A percentile compares a stretch with the other conserved stretches of the same genome.
Conservation (phyloP, 306 rosid genomes). For the Trichosanthes truncata region DNA sequence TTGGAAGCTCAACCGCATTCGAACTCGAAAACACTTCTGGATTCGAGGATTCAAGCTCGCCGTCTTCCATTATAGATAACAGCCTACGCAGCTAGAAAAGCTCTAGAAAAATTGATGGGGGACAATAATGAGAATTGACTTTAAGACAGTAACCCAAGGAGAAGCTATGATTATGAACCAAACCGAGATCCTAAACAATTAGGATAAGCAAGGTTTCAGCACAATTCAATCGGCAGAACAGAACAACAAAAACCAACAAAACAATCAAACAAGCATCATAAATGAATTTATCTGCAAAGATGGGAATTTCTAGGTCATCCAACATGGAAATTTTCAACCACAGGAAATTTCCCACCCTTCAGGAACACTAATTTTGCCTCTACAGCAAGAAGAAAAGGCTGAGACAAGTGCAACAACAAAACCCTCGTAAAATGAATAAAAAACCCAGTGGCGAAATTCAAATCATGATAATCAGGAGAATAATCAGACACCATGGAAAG, state of each 20-base stretch:
- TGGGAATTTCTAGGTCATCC: background rate
- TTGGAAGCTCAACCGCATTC: constrained; percentile 55
- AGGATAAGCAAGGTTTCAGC: background rate
- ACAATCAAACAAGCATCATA: background rate
- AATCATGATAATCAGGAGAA: background rate
- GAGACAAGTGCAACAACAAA: background rate
- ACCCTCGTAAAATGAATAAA: background rate
- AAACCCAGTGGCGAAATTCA: background rate
- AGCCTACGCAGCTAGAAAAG: background rate
- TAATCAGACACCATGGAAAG: background rate
- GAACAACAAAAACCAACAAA: background rate
- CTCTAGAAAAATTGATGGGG: background rate
- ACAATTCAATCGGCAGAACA: background rate
- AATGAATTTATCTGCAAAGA: background rate
- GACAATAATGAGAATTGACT: background rate
- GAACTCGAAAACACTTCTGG: constrained; percentile 58
- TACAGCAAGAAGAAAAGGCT: background rate
- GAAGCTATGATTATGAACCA: background rate
- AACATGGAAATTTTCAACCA: too few relatives aligned
- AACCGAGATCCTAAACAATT: background rate
- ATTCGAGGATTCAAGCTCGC: constrained; percentile 73
- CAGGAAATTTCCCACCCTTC: background rate
- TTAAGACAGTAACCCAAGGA: background rate
- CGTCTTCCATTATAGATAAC: constrained; percentile 60
- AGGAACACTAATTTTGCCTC: background rate